Conservation (phyloP, 805 yeast genomes). For the Spathaspora girioi region DNA sequence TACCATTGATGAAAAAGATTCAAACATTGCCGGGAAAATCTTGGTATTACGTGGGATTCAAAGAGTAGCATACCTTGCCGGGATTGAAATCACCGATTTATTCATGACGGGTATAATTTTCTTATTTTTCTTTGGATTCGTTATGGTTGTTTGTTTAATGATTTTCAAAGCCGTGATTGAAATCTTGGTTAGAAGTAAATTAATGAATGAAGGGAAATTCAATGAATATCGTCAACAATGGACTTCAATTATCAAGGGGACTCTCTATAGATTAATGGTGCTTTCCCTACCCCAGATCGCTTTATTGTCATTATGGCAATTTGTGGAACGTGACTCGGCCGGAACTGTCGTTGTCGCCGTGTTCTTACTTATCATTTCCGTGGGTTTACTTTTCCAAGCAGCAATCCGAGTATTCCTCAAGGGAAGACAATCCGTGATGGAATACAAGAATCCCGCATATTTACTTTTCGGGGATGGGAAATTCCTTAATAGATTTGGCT, state of each 20-base stretch:
- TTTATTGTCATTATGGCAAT: constrained; percentile 84
- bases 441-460: constrained; percentile 90
- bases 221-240: constrained; percentile 77
- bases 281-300: constrained; percentile 87
- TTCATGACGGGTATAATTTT: constrained; percentile 86
- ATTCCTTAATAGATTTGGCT: constrained; percentile 84
- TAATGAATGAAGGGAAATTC: constrained; percentile 63
- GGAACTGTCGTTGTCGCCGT: constrained; percentile 81
- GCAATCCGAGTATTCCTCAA: constrained; percentile 66
- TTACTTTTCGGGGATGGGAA: constrained; percentile 79
- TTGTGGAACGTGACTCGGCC: constrained; percentile 75
- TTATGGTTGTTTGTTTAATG: constrained; percentile 50
- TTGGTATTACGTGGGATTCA: constrained; percentile 86
- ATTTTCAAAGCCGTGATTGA: constrained; percentile 71
- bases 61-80: constrained; percentile 81
- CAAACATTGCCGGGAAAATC: constrained; percentile 59
- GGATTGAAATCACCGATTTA: constrained; percentile 80
- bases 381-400: constrained; percentile 66
- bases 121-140: constrained; percentile 72
- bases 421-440: constrained; percentile 66
- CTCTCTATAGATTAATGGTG: constrained; percentile 75
- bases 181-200: constrained; percentile 52
- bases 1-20: constrained; percentile 67
- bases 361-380: constrained; percentile 55
- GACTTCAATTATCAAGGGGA: constrained; percentile 83